Base-by-base conservation (phyloP, 768 basidiomycete species). In the Candolleomyces aberdarensis region DNA sequence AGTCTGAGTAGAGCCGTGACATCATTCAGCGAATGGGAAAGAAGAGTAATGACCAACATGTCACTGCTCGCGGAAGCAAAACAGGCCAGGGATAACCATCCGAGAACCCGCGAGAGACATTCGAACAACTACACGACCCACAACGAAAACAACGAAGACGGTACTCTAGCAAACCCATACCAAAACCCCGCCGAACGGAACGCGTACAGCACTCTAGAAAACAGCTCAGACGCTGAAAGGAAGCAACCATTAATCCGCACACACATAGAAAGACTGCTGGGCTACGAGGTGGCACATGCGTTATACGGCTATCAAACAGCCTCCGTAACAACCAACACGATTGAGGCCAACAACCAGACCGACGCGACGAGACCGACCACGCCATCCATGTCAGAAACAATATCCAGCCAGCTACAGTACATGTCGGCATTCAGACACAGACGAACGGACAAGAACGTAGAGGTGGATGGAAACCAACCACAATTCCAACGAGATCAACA, bases 31-130 rank as follows among this genome's bases (percentile, higher is more conserved):
- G 40, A 43, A 5, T 17, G n/a, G 10, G 19, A 56, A 36, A 41
- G 10, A 13, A 5, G 10, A 10, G 39, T 62, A 0, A 58, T 62
- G 15, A 44, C 32, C 0, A 62, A 62, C 29, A 58, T 62, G 57
- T 8, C 17, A 15, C 50, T 58, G 11, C 7, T 62, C 1, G 39
- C 56, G n/a, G 61, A 62, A 15, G 56, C 55, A 7, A 50, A 26
- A 19, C 55, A 62, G 3, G 61, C 61, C 0, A 49, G 61, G 44
- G 52, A 61, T 2, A 26, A 22, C 10, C 51, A 22, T 32, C 31
- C 52, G 13, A 31, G 32, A 15, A 4, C 2, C 29, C 31, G 8
- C 15, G 14, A 39, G 13, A 31, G 15, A 4, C 52, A 13, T 3
- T 2, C 3, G 29, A 11, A 9, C 2, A 15, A 7, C 29, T 7